phyloP scores from a whole-genome alignment of 331 rosid genomes.

The Stylosanthes scabra region DNA sequence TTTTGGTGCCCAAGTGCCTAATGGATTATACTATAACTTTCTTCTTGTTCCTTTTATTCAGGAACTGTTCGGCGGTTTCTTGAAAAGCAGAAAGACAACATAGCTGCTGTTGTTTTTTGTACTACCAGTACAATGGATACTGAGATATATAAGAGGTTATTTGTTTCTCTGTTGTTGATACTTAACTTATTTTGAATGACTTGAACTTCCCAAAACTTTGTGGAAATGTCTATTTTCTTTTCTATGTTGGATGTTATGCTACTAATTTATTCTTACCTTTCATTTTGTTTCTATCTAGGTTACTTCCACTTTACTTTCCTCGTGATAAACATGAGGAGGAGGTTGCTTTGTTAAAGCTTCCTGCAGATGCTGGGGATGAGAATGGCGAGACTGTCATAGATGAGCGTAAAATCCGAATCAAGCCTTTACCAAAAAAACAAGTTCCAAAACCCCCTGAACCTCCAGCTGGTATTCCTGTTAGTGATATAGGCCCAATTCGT shows the following conservation, averaged over 20 bases:
- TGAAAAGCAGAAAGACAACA: constrained; percentile 89
- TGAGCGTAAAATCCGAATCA: constrained; percentile 97
- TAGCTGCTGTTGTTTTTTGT: constrained; percentile 90
- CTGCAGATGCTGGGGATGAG: constrained; percentile 99
- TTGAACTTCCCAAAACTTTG: constrained; percentile 20
- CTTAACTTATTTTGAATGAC: constrained; percentile 27
- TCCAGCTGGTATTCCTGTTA: constrained; percentile 74
- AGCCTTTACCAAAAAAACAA: constrained; percentile 80
- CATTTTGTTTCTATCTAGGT: constrained; percentile 53
- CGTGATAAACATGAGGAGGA: constrained; percentile 96
- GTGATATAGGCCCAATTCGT: constrained; percentile 71
- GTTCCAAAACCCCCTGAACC: constrained; percentile 56
- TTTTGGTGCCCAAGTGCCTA: too few species aligned
- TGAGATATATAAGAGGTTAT: constrained; percentile 91
- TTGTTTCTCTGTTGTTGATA: constrained; percentile 27
- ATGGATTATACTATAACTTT: neutral
- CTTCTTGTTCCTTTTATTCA: constrained; percentile 45
- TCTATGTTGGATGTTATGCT: constrained; percentile 29
- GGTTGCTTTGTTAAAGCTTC: constrained; percentile 86
- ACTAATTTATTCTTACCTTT: constrained; percentile 28
- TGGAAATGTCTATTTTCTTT: constrained; percentile 2
- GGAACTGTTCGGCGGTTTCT: constrained; percentile 95
- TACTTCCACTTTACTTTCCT: constrained; percentile 97
- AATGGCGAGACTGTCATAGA: constrained; percentile 94
- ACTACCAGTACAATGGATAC: constrained; percentile 81